A percentile compares a stretch with the other conserved stretches of the same genome.
Evolutionary conservation across 1,284 basidiomycete species (phyloP).

Genomic region (Schizophyllum commune): DNA sequence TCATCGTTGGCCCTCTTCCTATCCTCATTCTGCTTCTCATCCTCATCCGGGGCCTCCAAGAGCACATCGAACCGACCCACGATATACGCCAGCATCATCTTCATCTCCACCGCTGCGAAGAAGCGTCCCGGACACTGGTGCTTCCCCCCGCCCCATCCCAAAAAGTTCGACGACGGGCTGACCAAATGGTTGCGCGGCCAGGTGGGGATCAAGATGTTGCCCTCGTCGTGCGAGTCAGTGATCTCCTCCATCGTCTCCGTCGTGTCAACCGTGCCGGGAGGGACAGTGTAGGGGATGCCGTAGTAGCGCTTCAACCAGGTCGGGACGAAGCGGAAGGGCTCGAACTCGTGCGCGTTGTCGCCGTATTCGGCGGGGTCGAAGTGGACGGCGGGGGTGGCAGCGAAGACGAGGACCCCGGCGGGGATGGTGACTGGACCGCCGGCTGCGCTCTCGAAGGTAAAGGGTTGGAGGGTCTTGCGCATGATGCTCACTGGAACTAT

Average conservation of each 20-base stretch:
- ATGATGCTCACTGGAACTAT: slow-evolving; percentile 7
- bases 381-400: slow-evolving; percentile 12
- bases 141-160: neutral
- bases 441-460: slow-evolving; percentile 18
- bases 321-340: neutral
- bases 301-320: neutral
- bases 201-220: neutral
- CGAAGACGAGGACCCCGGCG: slow-evolving; percentile 13
- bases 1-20: neutral
- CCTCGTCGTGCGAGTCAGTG: too few species aligned
- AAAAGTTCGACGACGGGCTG: slow-evolving; percentile 1
- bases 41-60: neutral
- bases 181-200: neutral
- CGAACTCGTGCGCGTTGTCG: neutral
- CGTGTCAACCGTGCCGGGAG: too few species aligned
- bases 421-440: slow-evolving; percentile 15
- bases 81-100: slow-evolving; percentile 33
- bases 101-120: slow-evolving; percentile 35
- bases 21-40: neutral
- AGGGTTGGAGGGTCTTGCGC: slow-evolving; percentile 11
- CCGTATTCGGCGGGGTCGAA: slow-evolving; percentile 10
- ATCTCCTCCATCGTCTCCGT: too few species aligned
- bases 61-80: slow-evolving; percentile 33
- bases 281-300: too few species aligned
- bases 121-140: slow-evolving; percentile 32